Evolutionary conservation across 768 basidiomycete genomes (phyloP), one percentile per base, ranked within the genome.

Genomic region (Boletus rubroflammeus): DNA sequence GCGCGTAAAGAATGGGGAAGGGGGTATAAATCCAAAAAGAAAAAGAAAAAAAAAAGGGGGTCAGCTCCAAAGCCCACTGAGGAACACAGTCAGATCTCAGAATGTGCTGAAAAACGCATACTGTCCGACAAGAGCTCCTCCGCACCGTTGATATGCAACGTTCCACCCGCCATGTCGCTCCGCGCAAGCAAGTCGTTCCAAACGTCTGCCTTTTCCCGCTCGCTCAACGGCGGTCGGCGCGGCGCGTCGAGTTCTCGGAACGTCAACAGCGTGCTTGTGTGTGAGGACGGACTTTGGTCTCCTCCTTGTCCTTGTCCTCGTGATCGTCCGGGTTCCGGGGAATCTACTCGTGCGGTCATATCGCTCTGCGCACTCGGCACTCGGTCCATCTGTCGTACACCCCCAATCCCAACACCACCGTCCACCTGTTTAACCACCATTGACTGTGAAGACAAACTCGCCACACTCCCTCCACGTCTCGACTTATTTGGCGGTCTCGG

Each of bases 111-210:
- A 47, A 76, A 71, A 8, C 75, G 69, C 26, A 78, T 45, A 26
- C 53, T 70, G 54, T 80, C 79, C 50, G 79, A 78, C 61, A 78
- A 62, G 49, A 81, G 68, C 19, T 71, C 74, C 6, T 28, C 55
- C 21, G 53, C 44, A 8, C 75, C 73, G 10, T 60, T 53, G 6
- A 90, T 64, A 60, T 83, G 85, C 51, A 90, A 64, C 49, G 89
- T 91, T 41, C 89, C 89, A 1, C 89, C 89, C 1, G 89, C 89
- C 47, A 70, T 69, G 39, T 77, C 85, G 61, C 88, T 89, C 60
- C 79, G 75, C 64, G 81, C 78, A 55, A 90, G 68, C 51, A 90
- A 62, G 55, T 84, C 83, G 51, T 86, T 79, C 88, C 87, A 90
- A 61, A 80, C 81, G 13, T 78, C 81, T 7, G 78, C 77, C 73